Conservation (phyloP, 2,329 filamentous ascomycete species). For the Pyrenophora tritici-repentis region DNA sequence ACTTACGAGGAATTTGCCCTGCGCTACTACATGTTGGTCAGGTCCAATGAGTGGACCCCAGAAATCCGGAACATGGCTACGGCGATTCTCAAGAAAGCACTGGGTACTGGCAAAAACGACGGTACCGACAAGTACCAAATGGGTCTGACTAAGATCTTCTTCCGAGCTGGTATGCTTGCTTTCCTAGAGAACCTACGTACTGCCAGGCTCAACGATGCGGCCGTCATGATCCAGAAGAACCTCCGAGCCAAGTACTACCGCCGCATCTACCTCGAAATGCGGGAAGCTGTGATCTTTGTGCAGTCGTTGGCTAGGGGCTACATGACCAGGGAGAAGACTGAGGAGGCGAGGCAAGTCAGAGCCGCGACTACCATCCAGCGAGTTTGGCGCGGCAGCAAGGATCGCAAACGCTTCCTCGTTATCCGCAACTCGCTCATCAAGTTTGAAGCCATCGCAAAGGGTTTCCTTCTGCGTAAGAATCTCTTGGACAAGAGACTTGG, state of each 20-base stretch:
- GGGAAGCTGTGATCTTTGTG: slow-evolving; percentile 76
- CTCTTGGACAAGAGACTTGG: slow-evolving; percentile 93
- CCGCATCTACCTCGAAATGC: slow-evolving; percentile 84
- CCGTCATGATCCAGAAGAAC: slow-evolving; percentile 99
- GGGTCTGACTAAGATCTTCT: slow-evolving; percentile 98
- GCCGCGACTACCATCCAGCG: slow-evolving; percentile 94
- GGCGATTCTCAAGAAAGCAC: slow-evolving; percentile 83
- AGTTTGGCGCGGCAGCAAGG: slow-evolving; percentile 91
- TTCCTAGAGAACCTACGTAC: slow-evolving; percentile 95
- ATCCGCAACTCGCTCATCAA: slow-evolving; percentile 84
- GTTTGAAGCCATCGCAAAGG: slow-evolving; percentile 89
- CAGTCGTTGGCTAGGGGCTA: slow-evolving; percentile 80
- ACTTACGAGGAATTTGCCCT: slow-evolving; percentile 98
- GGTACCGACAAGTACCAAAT: slow-evolving; percentile 95
- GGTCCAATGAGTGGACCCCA: slow-evolving; percentile 85
- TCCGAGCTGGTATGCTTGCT: slow-evolving; percentile 97
- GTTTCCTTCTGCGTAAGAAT: slow-evolving; percentile 85
- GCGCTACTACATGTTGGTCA: slow-evolving; percentile 97
- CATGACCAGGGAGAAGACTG: slow-evolving; percentile 75
- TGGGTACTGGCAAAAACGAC: slow-evolving; percentile 66
- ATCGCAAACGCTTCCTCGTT: slow-evolving; percentile 76
- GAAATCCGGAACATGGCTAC: slow-evolving; percentile 95
- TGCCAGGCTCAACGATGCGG: slow-evolving; percentile 86
- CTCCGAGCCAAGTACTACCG: slow-evolving; percentile 94
- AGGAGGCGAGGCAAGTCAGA: slow-evolving; percentile 80